Evolutionary conservation across 768 basidiomycete genomes (phyloP), one percentile per base, ranked within the genome.

Genomic region (Mycena galopus): DNA sequence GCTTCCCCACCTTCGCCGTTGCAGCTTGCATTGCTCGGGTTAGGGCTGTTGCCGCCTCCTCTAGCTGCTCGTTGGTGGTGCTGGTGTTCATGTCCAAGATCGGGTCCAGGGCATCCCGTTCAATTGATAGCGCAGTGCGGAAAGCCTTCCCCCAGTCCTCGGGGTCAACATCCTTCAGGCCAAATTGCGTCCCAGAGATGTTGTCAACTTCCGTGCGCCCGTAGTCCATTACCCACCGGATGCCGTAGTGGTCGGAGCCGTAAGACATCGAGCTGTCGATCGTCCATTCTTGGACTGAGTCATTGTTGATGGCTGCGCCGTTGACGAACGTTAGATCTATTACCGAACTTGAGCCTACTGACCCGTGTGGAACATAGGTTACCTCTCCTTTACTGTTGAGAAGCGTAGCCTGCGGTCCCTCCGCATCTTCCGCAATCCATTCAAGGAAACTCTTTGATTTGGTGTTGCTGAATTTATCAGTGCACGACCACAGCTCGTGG

Each of bases 271-370:
- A 44, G 6, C 2, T 9, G 55, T 66, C 56, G 0, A 66, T 16
- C 3, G 37, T 23, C 66, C 66, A 67, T 2, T 67, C 66, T 23
- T 67, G 44, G 9, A 67, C 27, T 0, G 66, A 35, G 57, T 67
- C 66, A 17, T 33, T 2, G 16, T 25, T 59, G 3, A 51, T 21
- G 7, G 66, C 66, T 0, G 58, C 23, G 1, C 1, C 39, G 30
- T 67, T 67, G 12, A 60, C 66, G 17, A 50, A 59, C 0, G 66
- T 67, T 11, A 67, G 58, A 19, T 60, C 66, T 51, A 67, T 47
- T 0, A 67, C 66, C 2, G 66, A 67, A 58, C 59, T 57, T 47
- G 19, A 1, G 25, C 19, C 19, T 10, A 27, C 32, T n/a, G n/a
- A 5, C 4, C 7, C 44, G 25, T 67, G 66, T 21, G 66, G 66